Base-by-base conservation (phyloP, 225 moss, liverwort and hornwort species). In the Physcomitrellopsis africana region DNA sequence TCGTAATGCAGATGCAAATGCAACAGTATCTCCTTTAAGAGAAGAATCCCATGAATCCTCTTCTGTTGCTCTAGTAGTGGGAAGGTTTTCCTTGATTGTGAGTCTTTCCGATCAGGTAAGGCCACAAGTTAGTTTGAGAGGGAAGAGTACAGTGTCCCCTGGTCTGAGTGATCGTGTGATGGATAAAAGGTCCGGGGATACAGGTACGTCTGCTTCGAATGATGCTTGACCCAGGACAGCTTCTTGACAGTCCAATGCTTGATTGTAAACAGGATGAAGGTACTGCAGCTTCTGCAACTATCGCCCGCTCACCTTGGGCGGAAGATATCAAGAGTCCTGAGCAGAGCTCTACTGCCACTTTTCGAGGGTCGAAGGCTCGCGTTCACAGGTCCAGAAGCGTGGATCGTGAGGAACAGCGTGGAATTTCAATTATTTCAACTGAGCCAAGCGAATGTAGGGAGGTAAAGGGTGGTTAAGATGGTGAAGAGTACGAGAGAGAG, bases 281-380 rank as follows among this genome's bases (percentile, higher is more conserved):
- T 66, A 84, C 82, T 59, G 87, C 91, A 47, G 81, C 81, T 65
- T 84, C 83, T 56, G 64, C 86, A 62, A 93, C 97, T 17, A 93
- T 99, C 54, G 93, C 89, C 45, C 83, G 83, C 61, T 95, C 97
- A 55, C 92, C 95, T 52, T 95, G 97, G 97, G 93, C 97, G 58
- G 97, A 90, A 67, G 94, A 95, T 57, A 79, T 87, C 13, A 77
- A 88, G n/a, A 86, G 89, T 15, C 94, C 94, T 15, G 89, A 88
- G 74, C 82, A 83, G 18, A 83, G 79, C 5, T 73, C 63, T 14
- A 87, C 89, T 26, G 86, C 93, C 59, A 29, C 55, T 55, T 55
- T 55, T 1, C 19, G 9, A 19, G 9, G 19, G 16, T 55, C 19
- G 4, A 55, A 16, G 9, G 20, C 20, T 55, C 55, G 20, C 20